A percentile compares a stretch with the other conserved stretches of the same genome.
Conservation (phyloP, 257 asterid genomes). For the Gentiana straminea region DNA sequence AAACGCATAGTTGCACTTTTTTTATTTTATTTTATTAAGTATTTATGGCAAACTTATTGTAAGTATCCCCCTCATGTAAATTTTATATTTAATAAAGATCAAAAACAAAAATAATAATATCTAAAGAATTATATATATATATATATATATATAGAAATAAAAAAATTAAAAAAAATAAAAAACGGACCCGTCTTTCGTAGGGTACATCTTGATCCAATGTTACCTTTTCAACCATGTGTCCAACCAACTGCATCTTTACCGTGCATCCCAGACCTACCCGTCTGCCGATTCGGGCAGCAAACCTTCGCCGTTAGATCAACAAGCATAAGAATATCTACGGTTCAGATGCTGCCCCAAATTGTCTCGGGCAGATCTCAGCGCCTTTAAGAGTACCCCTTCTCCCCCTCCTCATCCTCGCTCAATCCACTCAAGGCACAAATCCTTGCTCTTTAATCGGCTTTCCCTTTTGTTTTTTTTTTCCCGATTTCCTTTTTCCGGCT, state of each 20-base stretch:
- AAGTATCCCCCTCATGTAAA: no score
- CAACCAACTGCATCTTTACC: slow-evolving; percentile 14
- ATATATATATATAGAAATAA: no score
- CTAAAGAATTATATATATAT: no score
- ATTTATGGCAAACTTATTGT: no score
- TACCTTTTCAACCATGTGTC: slow-evolving; percentile 26
- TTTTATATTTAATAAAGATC: no score
- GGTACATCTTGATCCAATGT: slow-evolving; percentile 18
- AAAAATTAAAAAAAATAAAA: not conserved
- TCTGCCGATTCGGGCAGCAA: no score
- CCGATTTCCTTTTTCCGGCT: not conserved
- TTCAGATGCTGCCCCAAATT: slow-evolving; percentile 44
- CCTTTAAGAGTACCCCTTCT: slow-evolving; percentile 72
- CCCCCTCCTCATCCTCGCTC: slow-evolving; percentile 56
- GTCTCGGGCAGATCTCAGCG: slow-evolving; percentile 74
- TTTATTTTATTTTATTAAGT: no score
- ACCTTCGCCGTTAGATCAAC: slow-evolving; percentile 34
- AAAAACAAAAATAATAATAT: no score
- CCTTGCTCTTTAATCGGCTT: slow-evolving; percentile 1
- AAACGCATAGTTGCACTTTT: no score
- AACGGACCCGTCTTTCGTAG: not conserved
- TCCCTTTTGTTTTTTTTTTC: not conserved
- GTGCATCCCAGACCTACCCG: slow-evolving; percentile 16
- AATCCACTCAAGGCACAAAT: slow-evolving; percentile 48
- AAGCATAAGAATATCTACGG: slow-evolving; percentile 22